Evolutionary conservation across 768 basidiomycete genomes (phyloP), one percentile per base, ranked within the genome.

Genomic region (Fistulinella prunicolor): DNA sequence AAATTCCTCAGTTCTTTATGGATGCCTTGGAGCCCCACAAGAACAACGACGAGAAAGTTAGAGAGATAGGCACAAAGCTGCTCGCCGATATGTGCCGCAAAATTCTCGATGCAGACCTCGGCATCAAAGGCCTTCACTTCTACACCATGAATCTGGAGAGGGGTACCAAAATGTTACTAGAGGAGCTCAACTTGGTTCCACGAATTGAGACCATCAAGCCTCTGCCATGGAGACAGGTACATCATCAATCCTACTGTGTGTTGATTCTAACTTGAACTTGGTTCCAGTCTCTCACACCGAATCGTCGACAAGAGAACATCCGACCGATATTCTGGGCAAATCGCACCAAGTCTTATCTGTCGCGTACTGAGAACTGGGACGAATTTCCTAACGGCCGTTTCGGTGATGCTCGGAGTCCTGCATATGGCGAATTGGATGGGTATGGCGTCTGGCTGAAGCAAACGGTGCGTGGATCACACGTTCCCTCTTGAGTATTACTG

Each of bases 291-390:
- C 87, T 98, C 56, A 98, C 95, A 2, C 93, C 94, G 17, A 90
- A 79, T 62, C 80, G 96, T 48, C 86, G 95, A 42, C 76, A 82
- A 55, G 96, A 99, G 70, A 86, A 81, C 40, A 98, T 95, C 54
- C 86, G 96, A 28, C 96, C 96, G 3, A 98, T 99, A 63, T 98
- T 98, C 75, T 98, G 95, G 94, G 93, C 96, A 12, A 98, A 99
- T 71, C 79, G 95, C 32, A 81, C 93, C 30, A 89, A 94, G 63
- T 96, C 94, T 1, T 98, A 98, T 66, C 75, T 98, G 38, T 90
- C 90, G 8, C 86, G 95, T 45, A 98, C 96, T 13, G 94, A 96
- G 65, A 91, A 96, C 63, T 99, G 96, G 96, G 96, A 99, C 64
- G 95, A 98, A 66, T 98, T 96, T 68, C 96, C 96, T 42, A 99